phyloP scores from a whole-genome alignment of 306 rosid genomes.

The Sicyos baderoa region DNA sequence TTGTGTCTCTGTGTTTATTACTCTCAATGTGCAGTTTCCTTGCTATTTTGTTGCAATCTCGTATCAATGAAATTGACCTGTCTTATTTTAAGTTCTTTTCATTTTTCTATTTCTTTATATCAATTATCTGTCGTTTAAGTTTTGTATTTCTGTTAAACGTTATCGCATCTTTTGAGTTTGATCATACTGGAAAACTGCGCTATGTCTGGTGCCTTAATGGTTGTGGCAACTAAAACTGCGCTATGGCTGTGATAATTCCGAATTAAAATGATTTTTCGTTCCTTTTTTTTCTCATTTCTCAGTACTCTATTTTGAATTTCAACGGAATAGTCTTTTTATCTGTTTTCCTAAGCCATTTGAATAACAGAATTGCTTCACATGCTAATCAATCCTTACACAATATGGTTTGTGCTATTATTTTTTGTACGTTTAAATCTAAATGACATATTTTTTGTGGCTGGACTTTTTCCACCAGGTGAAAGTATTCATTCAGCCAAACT shows the following conservation, averaged over 20 bases:
- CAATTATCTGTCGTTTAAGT: not conserved
- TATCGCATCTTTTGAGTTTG: not conserved
- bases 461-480: constrained; percentile 77
- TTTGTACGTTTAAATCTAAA: not conserved
- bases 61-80: not conserved
- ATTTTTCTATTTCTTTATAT: not conserved
- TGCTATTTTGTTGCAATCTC: not conserved
- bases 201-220: not conserved
- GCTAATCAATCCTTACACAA: not conserved
- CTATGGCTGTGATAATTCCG: no score
- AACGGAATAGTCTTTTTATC: no score
- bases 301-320: no score
- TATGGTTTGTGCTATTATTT: not conserved
- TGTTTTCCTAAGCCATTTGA: no score
- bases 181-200: not conserved
- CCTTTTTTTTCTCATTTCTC: no score
- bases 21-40: not conserved
- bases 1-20: constrained; percentile 14
- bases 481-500: constrained; percentile 75
- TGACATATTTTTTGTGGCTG: constrained; percentile 15
- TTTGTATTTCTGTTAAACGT: not conserved
- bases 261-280: no score
- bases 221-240: not conserved
- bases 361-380: no score
- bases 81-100: not conserved